Percentiles rank a stretch among this genome's conserved stretches.
Conservation (phyloP, 2,329 filamentous ascomycete species). For the Colletotrichum sp. region DNA sequence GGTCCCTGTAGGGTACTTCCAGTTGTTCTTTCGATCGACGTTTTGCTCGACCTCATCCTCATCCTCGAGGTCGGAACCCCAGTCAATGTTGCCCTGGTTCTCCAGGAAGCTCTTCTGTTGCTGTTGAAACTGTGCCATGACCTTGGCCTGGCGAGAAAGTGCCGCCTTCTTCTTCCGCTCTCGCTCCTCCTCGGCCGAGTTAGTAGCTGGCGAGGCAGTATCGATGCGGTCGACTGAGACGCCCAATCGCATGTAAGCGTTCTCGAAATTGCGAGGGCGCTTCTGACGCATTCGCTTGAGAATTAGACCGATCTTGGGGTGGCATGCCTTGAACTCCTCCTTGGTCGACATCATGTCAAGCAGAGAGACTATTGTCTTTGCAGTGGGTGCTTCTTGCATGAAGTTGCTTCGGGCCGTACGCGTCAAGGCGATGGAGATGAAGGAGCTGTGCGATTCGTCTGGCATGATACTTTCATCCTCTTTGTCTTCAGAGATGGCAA, state of each 20-base stretch:
- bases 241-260: conserved; percentile 66
- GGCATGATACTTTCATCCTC: conserved; percentile 57
- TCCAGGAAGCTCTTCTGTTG: conserved; percentile 96
- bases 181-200: conserved; percentile 72
- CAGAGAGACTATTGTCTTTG: conserved; percentile 69
- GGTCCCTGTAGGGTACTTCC: conserved; percentile 91
- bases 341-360: conserved; percentile 67
- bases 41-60: conserved; percentile 72
- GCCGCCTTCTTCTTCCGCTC: conserved; percentile 91
- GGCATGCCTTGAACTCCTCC: conserved; percentile 80
- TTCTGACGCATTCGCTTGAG: conserved; percentile 86
- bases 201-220: conserved; percentile 79
- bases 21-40: conserved; percentile 74
- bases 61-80: conserved; percentile 80
- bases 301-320: conserved; percentile 83
- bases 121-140: conserved; percentile 98
- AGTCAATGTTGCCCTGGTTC: conserved; percentile 85
- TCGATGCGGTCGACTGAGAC: conserved; percentile 80
- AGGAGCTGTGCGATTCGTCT: conserved; percentile 63
- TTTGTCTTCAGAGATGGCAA: conserved; percentile 85
- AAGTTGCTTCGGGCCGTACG: conserved; percentile 67
- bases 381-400: conserved; percentile 57
- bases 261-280: conserved; percentile 74
- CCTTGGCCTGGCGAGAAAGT: conserved; percentile 84
- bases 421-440: conserved; percentile 73